Percentiles rank a stretch among this genome's conserved stretches.
Evolutionary conservation across 371 early-diverging fungal genomes (phyloP).

Genomic region (Amoeboradix gromovi): DNA sequence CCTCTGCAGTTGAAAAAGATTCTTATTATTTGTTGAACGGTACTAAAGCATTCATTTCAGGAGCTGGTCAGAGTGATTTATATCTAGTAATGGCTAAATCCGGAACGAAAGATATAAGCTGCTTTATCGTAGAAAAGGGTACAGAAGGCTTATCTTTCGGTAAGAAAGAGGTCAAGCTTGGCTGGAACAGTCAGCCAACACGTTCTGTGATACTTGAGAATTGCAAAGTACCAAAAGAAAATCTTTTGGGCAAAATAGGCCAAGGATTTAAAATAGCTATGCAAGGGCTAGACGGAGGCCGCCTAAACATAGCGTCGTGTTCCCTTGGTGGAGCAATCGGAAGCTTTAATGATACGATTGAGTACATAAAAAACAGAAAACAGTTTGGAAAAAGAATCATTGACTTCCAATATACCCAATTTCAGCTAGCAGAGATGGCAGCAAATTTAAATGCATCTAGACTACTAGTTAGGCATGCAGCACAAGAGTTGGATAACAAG

Average conservation of each 20-base stretch:
- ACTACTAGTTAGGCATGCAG: constrained; percentile 52
- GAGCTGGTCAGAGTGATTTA: constrained; percentile 25
- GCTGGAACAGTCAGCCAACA: constrained; percentile 31
- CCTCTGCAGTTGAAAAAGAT: constrained; percentile 32
- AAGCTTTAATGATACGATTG: constrained; percentile 72
- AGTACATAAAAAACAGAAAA: constrained; percentile 64
- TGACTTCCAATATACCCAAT: constrained; percentile 66
- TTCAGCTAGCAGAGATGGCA: constrained; percentile 91
- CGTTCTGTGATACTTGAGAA: constrained; percentile 10
- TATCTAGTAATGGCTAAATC: constrained; percentile 34
- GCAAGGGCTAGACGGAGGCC: constrained; percentile 29
- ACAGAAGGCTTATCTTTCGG: constrained; percentile 27
- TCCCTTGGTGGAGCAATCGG: constrained; percentile 70
- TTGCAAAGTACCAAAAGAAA: constrained; percentile 18
- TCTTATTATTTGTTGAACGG: constrained; percentile 42
- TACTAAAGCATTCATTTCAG: constrained; percentile 35
- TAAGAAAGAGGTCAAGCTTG: constrained; percentile 30
- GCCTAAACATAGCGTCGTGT: constrained; percentile 19
- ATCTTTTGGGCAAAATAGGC: constrained; percentile 23
- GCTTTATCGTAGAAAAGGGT: constrained; percentile 24
- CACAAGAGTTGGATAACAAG: constrained; percentile 55
- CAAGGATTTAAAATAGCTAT: constrained; percentile 32
- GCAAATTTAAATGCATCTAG: constrained; percentile 56
- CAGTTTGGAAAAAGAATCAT: constrained; percentile 76
- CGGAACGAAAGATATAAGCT: constrained; percentile 24